These are phyloP conservation scores for Colletotrichum magnum DNA, from an alignment of 2,329 filamentous ascomycete genomes.

Conservation along the genomic window DNA sequence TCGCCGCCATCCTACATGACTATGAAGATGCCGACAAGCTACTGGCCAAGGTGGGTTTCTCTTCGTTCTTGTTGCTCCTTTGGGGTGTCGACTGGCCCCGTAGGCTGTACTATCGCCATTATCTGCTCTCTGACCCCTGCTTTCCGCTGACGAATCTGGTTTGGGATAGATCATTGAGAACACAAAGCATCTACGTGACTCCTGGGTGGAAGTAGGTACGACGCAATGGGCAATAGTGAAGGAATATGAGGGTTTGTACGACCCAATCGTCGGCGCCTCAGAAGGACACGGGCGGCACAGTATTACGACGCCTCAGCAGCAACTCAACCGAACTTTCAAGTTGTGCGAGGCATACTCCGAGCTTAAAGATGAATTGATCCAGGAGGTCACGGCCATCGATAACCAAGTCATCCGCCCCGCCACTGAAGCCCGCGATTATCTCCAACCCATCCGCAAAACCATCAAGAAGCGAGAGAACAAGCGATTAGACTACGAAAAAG, in stretches of 20 bases:
- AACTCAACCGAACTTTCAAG: conserved; percentile 74
- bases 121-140: not conserved
- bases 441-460: conserved; percentile 82
- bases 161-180: conserved; percentile 78
- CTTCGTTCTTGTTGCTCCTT: not conserved
- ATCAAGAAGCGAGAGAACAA: conserved; percentile 90
- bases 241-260: conserved; percentile 81
- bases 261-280: conserved; percentile 79
- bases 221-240: conserved; percentile 77
- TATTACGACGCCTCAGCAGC: conserved; percentile 71
- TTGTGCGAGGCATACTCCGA: conserved; percentile 79
- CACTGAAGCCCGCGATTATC: conserved; percentile 75
- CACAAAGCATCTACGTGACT: conserved; percentile 82
- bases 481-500: conserved; percentile 85
- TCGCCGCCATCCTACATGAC: conserved; percentile 81
- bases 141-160: conserved; percentile 10
- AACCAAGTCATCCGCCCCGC: conserved; percentile 78
- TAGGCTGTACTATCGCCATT: not conserved
- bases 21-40: conserved; percentile 86
- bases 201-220: conserved; percentile 80
- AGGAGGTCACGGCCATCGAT: conserved; percentile 81
- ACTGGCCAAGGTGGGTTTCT: conserved; percentile 72
- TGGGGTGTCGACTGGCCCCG: conserved; percentile 18
- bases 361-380: conserved; percentile 78
- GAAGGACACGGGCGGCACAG: conserved; percentile 69